Conservation (phyloP, 345 rosid genomes). For the Streptanthus diversifolius region DNA sequence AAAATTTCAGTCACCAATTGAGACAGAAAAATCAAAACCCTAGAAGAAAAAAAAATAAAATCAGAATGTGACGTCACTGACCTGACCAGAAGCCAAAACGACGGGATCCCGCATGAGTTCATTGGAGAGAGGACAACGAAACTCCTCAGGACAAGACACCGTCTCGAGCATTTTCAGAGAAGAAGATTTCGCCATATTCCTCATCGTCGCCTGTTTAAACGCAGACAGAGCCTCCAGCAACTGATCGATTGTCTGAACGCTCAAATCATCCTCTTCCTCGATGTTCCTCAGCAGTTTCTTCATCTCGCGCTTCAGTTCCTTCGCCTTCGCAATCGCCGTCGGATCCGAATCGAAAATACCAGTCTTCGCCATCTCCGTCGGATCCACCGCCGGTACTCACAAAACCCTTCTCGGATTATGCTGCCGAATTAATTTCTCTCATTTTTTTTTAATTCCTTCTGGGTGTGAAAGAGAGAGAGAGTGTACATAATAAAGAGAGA, state of each 20-base stretch:
- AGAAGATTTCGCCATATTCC: constrained; percentile 43
- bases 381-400: constrained; percentile 28
- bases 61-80: constrained; percentile 27
- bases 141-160: constrained; percentile 68
- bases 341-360: constrained; percentile 62
- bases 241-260: constrained; percentile 53
- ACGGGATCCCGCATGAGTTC: constrained; percentile 96
- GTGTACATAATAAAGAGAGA: constrained; percentile 23
- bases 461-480: background rate
- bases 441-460: background rate
- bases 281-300: constrained; percentile 59
- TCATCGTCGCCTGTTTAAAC: constrained; percentile 48
- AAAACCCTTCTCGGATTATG: constrained; percentile 13
- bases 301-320: constrained; percentile 69
- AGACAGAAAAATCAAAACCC: background rate
- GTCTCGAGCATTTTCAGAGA: constrained; percentile 47
- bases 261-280: constrained; percentile 51
- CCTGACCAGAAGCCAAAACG: constrained; percentile 85
- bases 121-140: constrained; percentile 77
- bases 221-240: constrained; percentile 59
- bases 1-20: background rate
- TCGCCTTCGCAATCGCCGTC: constrained; percentile 50
- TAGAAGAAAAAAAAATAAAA: background rate
- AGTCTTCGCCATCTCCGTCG: constrained; percentile 57
- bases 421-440: background rate